phyloP scores from a whole-genome alignment of 2,329 filamentous ascomycete species.

The Penicillium oxalicum region DNA sequence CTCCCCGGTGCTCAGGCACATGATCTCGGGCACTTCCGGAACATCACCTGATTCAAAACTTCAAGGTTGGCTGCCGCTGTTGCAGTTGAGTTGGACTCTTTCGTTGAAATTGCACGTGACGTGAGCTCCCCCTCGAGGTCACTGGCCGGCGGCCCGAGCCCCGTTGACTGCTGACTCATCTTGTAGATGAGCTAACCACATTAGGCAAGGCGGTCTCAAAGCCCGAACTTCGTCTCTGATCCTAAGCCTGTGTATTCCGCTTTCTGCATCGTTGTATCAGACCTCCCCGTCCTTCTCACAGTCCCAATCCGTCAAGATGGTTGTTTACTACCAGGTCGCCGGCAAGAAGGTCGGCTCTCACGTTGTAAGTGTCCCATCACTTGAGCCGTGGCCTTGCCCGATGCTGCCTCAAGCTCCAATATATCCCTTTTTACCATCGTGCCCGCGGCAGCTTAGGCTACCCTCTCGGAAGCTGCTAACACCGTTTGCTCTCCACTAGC shows the following conservation, averaged over 20 bases:
- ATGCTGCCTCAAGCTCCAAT: conserved; percentile 2
- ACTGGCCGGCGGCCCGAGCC: too few species aligned
- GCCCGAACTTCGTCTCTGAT: conserved; percentile 22
- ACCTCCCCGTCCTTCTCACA: conserved; percentile 13
- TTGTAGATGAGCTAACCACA: conserved; percentile 11
- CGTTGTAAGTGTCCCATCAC: conserved; percentile 37
- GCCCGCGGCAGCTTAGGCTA: conserved; percentile 10
- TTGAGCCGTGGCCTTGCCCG: background rate
- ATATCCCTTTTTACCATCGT: conserved; percentile 19
- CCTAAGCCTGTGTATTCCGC: conserved; percentile 22
- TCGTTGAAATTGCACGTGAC: too few species aligned
- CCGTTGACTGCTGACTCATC: conserved; percentile 7
- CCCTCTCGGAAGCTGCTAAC: conserved; percentile 15
- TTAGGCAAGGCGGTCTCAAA: conserved; percentile 17
- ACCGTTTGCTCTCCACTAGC: conserved; percentile 37
- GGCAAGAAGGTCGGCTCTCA: conserved; percentile 50
- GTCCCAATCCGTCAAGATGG: conserved; percentile 40
- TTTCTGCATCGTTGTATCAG: conserved; percentile 24
- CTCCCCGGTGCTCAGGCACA: background rate
- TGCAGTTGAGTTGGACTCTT: too few species aligned
- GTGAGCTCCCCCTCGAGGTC: too few species aligned
- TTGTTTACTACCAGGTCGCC: conserved; percentile 47
- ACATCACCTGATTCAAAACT: conserved; percentile 16
- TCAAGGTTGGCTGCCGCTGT: too few species aligned
- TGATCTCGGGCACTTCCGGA: conserved; percentile 19